A percentile compares a stretch with the other conserved stretches of the same genome.
Conservation (phyloP, 225 moss, liverwort and hornwort genomes). For the Bryum argenteum region DNA sequence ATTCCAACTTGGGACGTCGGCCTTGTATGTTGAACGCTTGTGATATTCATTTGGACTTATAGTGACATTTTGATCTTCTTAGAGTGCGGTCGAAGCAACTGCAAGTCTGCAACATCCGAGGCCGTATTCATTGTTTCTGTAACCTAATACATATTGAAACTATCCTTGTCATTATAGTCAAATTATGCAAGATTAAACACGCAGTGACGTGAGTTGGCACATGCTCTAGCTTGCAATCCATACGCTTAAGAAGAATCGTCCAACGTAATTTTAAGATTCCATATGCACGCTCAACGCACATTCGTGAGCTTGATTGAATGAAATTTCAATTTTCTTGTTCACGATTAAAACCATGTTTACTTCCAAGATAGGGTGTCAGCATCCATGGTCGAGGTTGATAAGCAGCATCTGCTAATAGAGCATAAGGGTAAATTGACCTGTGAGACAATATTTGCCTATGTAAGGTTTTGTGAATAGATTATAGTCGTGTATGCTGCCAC, state of each 20-base stretch:
- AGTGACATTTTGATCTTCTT: too few species aligned
- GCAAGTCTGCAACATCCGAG: too few species aligned
- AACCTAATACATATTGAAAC: neutral
- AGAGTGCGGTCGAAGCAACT: too few species aligned
- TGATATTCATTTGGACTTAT: too few species aligned
- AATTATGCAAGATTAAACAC: constrained; percentile 4
- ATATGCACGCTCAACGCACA: neutral
- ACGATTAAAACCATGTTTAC: neutral
- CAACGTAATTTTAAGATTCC: neutral
- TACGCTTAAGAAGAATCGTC: neutral
- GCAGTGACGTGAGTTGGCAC: neutral
- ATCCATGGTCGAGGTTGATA: too few species aligned
- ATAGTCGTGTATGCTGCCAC: neutral
- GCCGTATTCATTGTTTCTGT: too few species aligned
- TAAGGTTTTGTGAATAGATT: neutral
- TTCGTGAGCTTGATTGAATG: neutral
- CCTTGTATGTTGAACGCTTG: too few species aligned
- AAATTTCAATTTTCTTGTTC: neutral
- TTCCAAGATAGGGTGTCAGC: neutral
- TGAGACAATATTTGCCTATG: neutral
- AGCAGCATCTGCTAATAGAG: neutral
- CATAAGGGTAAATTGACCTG: neutral
- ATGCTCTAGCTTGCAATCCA: neutral
- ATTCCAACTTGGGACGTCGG: too few species aligned
- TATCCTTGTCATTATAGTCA: neutral